Evolutionary conservation across 805 yeast species (phyloP).

Genomic region (Sungouiozyma ichnusensis): DNA sequence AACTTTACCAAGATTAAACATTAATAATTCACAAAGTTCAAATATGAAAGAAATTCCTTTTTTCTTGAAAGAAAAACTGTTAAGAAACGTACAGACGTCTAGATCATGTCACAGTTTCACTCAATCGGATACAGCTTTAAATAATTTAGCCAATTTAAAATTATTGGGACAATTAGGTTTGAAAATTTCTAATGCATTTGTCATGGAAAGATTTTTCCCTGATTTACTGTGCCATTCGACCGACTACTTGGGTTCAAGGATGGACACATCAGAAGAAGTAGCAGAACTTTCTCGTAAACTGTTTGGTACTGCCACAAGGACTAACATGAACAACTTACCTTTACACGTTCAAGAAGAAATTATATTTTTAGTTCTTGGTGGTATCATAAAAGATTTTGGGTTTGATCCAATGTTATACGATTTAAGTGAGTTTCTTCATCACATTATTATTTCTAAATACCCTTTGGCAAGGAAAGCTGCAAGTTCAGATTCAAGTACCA

Average conservation of each 20-base stretch:
- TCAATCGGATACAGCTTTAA: conserved; percentile 28
- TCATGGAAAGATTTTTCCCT: conserved; percentile 44
- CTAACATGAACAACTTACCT: too few species aligned
- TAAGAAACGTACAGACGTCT: conserved; percentile 47
- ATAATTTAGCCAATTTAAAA: conserved; percentile 36
- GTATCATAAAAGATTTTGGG: conserved; percentile 68
- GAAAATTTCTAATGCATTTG: conserved; percentile 44
- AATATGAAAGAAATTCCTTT: conserved; percentile 8
- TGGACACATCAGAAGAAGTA: too few species aligned
- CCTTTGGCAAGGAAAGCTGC: background rate
- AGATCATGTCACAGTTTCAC: conserved; percentile 38
- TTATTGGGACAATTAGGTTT: conserved; percentile 49
- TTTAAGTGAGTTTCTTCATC: conserved; percentile 44
- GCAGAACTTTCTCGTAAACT: background rate
- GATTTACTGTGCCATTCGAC: background rate
- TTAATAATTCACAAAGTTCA: conserved; percentile 1
- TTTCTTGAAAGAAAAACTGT: conserved; percentile 29
- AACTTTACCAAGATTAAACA: background rate
- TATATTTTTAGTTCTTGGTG: conserved; percentile 52
- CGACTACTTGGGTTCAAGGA: background rate
- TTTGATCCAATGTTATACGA: conserved; percentile 59
- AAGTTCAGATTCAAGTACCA: too few species aligned
- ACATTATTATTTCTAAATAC: background rate
- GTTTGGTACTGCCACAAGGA: too few species aligned
- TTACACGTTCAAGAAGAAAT: too few species aligned